Percentiles rank a stretch among this genome's conserved stretches.
phyloP scores from a whole-genome alignment of 441 rosid species.

The Metrosideros polymorpha region DNA sequence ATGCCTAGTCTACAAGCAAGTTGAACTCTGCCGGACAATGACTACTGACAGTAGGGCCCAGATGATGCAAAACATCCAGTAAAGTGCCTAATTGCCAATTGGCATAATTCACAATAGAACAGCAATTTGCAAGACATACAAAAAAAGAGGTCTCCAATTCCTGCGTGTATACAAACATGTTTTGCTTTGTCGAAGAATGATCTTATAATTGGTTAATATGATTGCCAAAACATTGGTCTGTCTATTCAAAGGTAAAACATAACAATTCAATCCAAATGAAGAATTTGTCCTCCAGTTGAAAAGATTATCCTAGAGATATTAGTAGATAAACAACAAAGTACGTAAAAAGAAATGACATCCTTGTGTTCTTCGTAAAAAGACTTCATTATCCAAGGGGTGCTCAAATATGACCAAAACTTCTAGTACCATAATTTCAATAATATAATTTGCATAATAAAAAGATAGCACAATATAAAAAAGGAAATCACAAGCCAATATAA shows the following conservation, averaged over 20 bases:
- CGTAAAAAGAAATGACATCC: neutral
- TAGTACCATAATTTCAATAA: neutral
- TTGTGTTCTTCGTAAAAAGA: neutral
- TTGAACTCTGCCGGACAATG: neutral
- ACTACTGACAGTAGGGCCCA: neutral
- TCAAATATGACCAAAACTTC: neutral
- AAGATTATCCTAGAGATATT: neutral
- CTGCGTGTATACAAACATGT: neutral
- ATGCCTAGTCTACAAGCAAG: neutral
- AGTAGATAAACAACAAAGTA: neutral
- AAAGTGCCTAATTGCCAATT: neutral
- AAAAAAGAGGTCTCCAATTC: neutral
- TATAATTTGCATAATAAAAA: neutral
- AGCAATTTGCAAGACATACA: neutral
- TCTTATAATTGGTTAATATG: neutral
- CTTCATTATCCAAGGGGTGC: neutral
- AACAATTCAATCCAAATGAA: neutral
- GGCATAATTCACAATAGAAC: neutral
- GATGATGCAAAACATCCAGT: neutral
- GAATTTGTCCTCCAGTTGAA: neutral
- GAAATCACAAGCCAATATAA: neutral
- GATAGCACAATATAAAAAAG: neutral
- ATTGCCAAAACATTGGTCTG: neutral
- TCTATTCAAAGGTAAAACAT: neutral
- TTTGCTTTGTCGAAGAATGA: neutral